Evolutionary conservation across 106 monocot species (phyloP).

Genomic region (Allium sativum): DNA sequence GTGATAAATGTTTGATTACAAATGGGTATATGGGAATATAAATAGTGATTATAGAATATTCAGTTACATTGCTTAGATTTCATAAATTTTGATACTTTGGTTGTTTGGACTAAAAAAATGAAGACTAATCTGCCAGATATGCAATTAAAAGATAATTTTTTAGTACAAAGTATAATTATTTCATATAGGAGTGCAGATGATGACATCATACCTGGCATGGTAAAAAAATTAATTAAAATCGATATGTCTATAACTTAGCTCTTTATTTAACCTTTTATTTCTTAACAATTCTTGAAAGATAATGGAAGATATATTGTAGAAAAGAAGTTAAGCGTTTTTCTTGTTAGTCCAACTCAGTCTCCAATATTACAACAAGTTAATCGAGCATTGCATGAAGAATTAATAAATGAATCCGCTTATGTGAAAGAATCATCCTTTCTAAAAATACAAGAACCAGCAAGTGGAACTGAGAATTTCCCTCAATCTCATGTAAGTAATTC

Average conservation of each 20-base stretch:
- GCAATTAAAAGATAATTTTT: conserved; percentile 90
- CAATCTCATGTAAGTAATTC: conserved; percentile 43
- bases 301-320: conserved; percentile 69
- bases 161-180: conserved; percentile 72
- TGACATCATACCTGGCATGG: conserved; percentile 46
- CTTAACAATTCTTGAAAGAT: conserved; percentile 71
- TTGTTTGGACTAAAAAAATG: too few relatives aligned
- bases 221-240: conserved; percentile 5
- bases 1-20: too few relatives aligned
- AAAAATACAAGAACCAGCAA: conserved; percentile 15
- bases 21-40: too few relatives aligned
- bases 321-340: conserved; percentile 66
- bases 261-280: conserved; percentile 7
- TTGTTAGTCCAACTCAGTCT: conserved; percentile 60
- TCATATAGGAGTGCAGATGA: conserved; percentile 71
- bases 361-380: conserved; percentile 38
- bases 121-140: conserved; percentile 56
- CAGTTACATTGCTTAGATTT: too few relatives aligned
- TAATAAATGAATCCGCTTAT: conserved; percentile 15
- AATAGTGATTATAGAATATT: too few relatives aligned
- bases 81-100: too few relatives aligned
- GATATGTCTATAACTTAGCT: not conserved
- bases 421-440: conserved; percentile 19
- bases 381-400: conserved; percentile 37
- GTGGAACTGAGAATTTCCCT: conserved; percentile 16